These are phyloP conservation scores for Geotrichum reessii DNA, from an alignment of 1,139 yeast species.

Conservation along the genomic window DNA sequence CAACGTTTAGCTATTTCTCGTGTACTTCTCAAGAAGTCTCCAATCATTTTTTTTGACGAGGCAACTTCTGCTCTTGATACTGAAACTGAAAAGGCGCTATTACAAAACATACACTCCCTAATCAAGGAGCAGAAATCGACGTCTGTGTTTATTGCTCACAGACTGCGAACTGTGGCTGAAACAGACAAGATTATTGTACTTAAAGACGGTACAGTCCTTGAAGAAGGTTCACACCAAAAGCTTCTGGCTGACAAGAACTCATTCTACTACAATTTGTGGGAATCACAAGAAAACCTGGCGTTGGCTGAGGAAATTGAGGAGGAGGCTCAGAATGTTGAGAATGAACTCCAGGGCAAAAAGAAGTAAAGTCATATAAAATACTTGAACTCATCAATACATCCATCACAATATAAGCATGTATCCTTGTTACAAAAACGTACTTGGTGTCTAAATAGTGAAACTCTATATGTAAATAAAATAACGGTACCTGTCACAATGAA, in stretches of 20 bases:
- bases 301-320: neutral
- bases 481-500: too few species aligned
- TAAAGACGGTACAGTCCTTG: slow-evolving; percentile 70
- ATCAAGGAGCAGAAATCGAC: slow-evolving; percentile 58
- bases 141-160: slow-evolving; percentile 86
- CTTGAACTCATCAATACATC: neutral
- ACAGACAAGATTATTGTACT: slow-evolving; percentile 89
- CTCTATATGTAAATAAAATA: too few species aligned
- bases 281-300: slow-evolving; percentile 65
- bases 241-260: slow-evolving; percentile 52
- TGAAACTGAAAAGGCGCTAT: slow-evolving; percentile 82
- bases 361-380: neutral
- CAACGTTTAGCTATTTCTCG: slow-evolving; percentile 93
- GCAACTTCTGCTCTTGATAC: slow-evolving; percentile 97
- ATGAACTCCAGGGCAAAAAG: neutral
- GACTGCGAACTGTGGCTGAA: slow-evolving; percentile 90
- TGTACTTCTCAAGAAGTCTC: slow-evolving; percentile 72
- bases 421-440: too few species aligned
- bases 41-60: slow-evolving; percentile 91
- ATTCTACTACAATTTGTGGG: slow-evolving; percentile 77
- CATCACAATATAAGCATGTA: too few species aligned
- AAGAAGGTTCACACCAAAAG: slow-evolving; percentile 75
- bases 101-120: slow-evolving; percentile 62
- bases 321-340: neutral
- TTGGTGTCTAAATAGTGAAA: too few species aligned